Evolutionary conservation across 2,329 filamentous ascomycete genomes (phyloP).

Genomic region (Emergomyces africanus): DNA sequence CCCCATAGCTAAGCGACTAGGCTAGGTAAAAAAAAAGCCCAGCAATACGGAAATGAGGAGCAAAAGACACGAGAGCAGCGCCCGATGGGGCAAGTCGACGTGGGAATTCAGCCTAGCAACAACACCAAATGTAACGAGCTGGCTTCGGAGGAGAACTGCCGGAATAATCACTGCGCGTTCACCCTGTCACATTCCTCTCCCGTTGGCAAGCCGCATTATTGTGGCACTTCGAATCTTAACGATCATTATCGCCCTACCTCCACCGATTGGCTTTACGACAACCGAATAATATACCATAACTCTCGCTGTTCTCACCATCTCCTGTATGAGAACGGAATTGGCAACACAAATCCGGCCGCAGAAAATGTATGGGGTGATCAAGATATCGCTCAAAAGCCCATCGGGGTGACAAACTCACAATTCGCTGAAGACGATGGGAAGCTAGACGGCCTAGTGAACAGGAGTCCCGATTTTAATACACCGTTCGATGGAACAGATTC

Average conservation of each 20-base stretch:
- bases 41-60: neutral
- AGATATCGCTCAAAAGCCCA: neutral
- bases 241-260: neutral
- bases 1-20: neutral
- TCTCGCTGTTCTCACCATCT: neutral
- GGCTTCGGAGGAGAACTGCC: neutral
- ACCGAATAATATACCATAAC: neutral
- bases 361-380: neutral
- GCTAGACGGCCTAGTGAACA: neutral
- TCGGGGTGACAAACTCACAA: neutral
- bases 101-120: neutral
- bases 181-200: neutral
- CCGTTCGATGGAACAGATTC: neutral
- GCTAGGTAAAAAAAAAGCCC: neutral
- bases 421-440: neutral
- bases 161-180: neutral
- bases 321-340: neutral
- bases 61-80: neutral
- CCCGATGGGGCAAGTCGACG: neutral
- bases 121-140: neutral
- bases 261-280: neutral
- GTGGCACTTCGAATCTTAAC: neutral
- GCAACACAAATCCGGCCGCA: neutral
- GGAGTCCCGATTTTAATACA: neutral
- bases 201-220: neutral